Base-by-base conservation (phyloP, 2,329 filamentous ascomycete species). In the Fusarium newnesense region DNA sequence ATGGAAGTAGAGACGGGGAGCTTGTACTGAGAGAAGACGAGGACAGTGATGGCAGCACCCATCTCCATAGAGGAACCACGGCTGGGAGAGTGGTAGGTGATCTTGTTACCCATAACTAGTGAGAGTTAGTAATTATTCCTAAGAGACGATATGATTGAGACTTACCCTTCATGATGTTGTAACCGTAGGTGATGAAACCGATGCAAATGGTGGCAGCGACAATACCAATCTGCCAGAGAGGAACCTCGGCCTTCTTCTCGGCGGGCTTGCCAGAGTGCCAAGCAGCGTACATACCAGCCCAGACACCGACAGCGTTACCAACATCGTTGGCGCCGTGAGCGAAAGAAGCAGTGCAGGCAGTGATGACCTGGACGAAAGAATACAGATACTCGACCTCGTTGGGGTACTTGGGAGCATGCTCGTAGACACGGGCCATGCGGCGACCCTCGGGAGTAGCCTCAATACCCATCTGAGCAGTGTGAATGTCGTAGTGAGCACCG, bases 81-180 rank as follows among this genome's bases (percentile, higher is more conserved):
- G 75, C 81, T 84, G 34, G 86, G 86, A 28, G 85, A 87, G 83
- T 93, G 91, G 81, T 92, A 92, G 65, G 92, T 94, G 80, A 93
- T 91, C 83, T 93, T 93, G 87, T 94, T 95, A 60, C 93, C 93
- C 92, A 94, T 94, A 82, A 93, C 91, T 90, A 73, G 54, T n/a
- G 5, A 9, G 24, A 53, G 65, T 78, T 67, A 78, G 76, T n/a
- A 1, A 0, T 39, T 40, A 11, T 50, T n/a, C 43, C 15, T 9
- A 28, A 19, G 16, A 0, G 16, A n/a, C 2, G 28, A 37, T 30
- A n/a, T 5, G n/a, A 4, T n/a, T 19, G 19, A 12, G 11, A 73
- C 87, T 81, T 83, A 90, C 88, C 90, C 84, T 93, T 94, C 92
- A 94, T 94, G 83, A 94, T 94, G 85, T 94, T 94, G 85, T 94